Percentiles rank a stretch among this genome's conserved stretches.
phyloP scores from a whole-genome alignment of 176 grass and related monocot species.

The Dendrocalamus sinicus region DNA sequence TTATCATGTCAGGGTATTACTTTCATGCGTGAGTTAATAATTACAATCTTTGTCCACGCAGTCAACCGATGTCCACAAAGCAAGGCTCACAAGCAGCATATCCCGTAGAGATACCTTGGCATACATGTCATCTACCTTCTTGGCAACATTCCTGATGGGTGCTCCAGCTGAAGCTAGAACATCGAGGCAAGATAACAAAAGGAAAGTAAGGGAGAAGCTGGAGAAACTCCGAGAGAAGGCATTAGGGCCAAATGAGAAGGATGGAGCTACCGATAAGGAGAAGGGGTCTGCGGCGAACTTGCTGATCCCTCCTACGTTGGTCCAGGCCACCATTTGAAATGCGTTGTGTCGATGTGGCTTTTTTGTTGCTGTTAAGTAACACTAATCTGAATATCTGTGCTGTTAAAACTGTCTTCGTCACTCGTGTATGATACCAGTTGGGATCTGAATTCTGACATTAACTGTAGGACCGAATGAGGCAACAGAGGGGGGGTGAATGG shows the following conservation, averaged over 20 bases:
- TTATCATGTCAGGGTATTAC: conserved; percentile 1
- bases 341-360: background rate
- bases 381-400: background rate
- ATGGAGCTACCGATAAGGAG: conserved; percentile 7
- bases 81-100: conserved; percentile 34
- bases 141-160: conserved; percentile 42
- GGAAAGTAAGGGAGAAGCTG: conserved; percentile 75
- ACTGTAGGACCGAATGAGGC: no score
- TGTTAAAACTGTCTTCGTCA: background rate
- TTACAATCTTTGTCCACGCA: conserved; percentile 9
- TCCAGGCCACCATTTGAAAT: conserved; percentile 43
- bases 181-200: conserved; percentile 64
- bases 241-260: conserved; percentile 39
- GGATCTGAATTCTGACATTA: background rate
- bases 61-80: conserved; percentile 19
- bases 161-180: conserved; percentile 49
- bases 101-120: conserved; percentile 64
- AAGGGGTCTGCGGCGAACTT: conserved; percentile 41
- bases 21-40: background rate
- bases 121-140: conserved; percentile 48
- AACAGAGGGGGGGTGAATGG: no score
- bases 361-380: background rate
- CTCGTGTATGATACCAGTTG: background rate
- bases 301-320: conserved; percentile 41
- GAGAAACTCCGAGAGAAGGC: conserved; percentile 71